Base-by-base conservation (phyloP, 208 protist genomes). In the Trypanosoma avium region DNA sequence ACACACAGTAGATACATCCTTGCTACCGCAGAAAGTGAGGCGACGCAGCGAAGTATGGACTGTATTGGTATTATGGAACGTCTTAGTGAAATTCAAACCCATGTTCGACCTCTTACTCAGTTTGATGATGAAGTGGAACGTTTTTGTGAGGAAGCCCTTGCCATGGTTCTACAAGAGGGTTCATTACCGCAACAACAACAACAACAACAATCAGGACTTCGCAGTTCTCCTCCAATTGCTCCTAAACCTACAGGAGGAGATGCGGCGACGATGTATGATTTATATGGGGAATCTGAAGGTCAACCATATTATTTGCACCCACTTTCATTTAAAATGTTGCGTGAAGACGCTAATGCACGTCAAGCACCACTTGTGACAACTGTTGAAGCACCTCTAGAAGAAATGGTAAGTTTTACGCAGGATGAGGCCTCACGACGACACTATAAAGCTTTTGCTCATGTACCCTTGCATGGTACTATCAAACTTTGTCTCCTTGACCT, bases 291-390 rank as follows among this genome's bases (percentile, higher is more conserved):
- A 46, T 75, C 75, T 0, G 79, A 89, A 12, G 89, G 89, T 4
- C 85, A 86, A 64, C 78, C 86, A 6, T 90, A 77, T 61, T 95
- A 84, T 60, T 57, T 95, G 32, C 89, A 95, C 73, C 86, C 90
- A 68, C 27, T 93, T 4, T 81, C 67, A 7, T 80, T 81, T 52
- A 86, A 79, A 70, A 95, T 95, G 89, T 58, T 95, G 12, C 72
- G 71, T 59, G 68, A 91, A 52, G 86, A 95, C 61, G 86, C 86
- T 21, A 57, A 77, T 36, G 56, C 81, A 46, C 86, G 84, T n/a
- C 46, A 52, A 29, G 29, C 24, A 29, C 59, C 81, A 40, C 77
- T 90, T 53, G 73, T 68, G 8, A 70, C 75, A 48, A 70, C 66
- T 4, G 75, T 95, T 32, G 48, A 63, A 10, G 89, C 75, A 17